Evolutionary conservation across 306 rosid genomes (phyloP).

Genomic region (Medicago ruthenica): DNA sequence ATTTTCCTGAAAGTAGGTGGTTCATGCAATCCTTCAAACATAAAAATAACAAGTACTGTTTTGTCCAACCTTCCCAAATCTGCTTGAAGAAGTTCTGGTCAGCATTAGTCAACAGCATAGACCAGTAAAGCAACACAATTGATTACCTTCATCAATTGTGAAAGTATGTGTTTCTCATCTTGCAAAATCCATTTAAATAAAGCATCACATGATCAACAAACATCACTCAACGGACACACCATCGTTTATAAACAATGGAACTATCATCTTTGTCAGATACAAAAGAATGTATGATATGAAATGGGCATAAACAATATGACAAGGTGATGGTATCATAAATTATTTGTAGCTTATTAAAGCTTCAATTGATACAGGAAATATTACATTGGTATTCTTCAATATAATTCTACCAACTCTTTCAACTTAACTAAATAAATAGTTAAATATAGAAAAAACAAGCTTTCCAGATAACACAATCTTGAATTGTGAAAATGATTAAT

Average conservation of each 20-base stretch:
- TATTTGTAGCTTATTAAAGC: constrained; percentile 21
- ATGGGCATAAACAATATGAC: background rate
- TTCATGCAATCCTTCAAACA: background rate
- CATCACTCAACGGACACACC: constrained; percentile 20
- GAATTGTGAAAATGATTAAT: constrained; percentile 26
- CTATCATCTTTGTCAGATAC: constrained; percentile 2
- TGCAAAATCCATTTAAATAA: constrained; percentile 27
- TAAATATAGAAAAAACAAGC: constrained; percentile 33
- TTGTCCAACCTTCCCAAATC: background rate
- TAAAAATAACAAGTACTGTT: background rate
- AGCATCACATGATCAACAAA: constrained; percentile 31
- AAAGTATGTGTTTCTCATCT: constrained; percentile 18
- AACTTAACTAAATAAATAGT: constrained; percentile 19
- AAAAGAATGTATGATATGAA: constrained; percentile 21
- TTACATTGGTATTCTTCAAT: constrained; percentile 26
- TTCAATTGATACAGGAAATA: constrained; percentile 23
- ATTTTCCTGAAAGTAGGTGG: background rate
- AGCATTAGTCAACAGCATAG: constrained; percentile 6
- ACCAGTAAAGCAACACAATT: background rate
- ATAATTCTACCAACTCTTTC: constrained; percentile 9
- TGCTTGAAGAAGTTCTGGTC: background rate
- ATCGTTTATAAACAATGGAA: background rate
- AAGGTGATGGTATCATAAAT: constrained; percentile 15
- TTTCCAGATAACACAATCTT: constrained; percentile 31
- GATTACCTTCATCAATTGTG: constrained; percentile 21